Evolutionary conservation across 805 yeast species (phyloP).

Genomic region (Hagleromyces aurorensis): DNA sequence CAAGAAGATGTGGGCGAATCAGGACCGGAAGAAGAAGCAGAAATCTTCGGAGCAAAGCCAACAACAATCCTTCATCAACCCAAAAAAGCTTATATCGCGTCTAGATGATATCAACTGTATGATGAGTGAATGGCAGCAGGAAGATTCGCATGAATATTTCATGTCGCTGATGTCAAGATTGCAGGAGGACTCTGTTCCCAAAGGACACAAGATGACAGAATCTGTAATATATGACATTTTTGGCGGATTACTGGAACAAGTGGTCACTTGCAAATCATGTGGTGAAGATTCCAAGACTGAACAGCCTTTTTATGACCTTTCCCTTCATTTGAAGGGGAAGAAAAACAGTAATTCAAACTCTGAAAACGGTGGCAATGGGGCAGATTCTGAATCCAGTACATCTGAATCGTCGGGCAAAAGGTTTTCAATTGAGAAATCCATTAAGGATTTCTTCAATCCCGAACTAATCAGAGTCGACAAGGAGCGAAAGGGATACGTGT

Average conservation of each 20-base stretch:
- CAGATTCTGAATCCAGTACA: background rate
- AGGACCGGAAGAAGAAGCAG: slow-evolving; percentile 31
- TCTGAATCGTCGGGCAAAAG: slow-evolving; percentile 29
- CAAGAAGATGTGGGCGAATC: slow-evolving; percentile 59
- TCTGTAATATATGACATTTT: slow-evolving; percentile 87
- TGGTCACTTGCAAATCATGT: slow-evolving; percentile 77
- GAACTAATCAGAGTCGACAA: slow-evolving; percentile 67
- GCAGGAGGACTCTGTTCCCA: slow-evolving; percentile 90
- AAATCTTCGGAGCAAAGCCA: slow-evolving; percentile 6
- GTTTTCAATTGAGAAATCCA: slow-evolving; percentile 66
- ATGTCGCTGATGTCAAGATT: slow-evolving; percentile 83
- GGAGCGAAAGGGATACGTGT: slow-evolving; percentile 72
- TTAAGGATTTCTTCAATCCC: slow-evolving; percentile 73
- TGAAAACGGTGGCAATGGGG: background rate
- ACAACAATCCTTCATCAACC: slow-evolving; percentile 48
- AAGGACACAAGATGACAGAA: slow-evolving; percentile 72
- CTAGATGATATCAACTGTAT: slow-evolving; percentile 82
- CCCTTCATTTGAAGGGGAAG: slow-evolving; percentile 60
- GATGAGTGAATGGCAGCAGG: slow-evolving; percentile 98
- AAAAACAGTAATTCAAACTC: slow-evolving; percentile 27
- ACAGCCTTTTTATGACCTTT: slow-evolving; percentile 90
- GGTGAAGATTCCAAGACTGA: slow-evolving; percentile 76
- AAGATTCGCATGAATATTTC: slow-evolving; percentile 94
- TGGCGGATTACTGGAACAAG: slow-evolving; percentile 83
- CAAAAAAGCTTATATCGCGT: slow-evolving; percentile 61